Conservation (phyloP, 768 basidiomycete genomes). For the Trichaptum fuscoviolaceum region DNA sequence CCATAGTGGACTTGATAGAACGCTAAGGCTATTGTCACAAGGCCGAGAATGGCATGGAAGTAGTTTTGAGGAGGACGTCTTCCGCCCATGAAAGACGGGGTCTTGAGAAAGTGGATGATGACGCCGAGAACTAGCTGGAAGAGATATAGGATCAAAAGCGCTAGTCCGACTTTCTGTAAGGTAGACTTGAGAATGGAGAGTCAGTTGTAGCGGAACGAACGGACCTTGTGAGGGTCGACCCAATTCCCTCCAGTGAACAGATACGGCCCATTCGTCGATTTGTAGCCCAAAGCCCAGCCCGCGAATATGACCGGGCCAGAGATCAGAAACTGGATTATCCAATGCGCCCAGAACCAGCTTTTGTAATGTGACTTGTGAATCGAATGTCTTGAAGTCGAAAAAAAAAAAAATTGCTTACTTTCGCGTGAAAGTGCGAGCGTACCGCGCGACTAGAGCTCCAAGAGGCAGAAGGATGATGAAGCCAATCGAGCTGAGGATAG, state of each 20-base stretch:
- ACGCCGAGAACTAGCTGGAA: constrained; percentile 43
- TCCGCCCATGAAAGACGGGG: constrained; percentile 29
- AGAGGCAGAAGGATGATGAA: constrained; percentile 55
- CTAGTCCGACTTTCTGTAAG: constrained; percentile 45
- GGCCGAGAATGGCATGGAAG: constrained; percentile 41
- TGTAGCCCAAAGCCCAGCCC: constrained; percentile 43
- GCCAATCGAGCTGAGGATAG: constrained; percentile 43
- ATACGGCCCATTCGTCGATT: constrained; percentile 16
- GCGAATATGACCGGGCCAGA: constrained; percentile 49
- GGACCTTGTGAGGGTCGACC: constrained; percentile 36
- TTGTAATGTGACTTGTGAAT: not conserved
- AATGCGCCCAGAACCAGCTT: constrained; percentile 50
- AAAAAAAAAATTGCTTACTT: constrained; percentile 26
- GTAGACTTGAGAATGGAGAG: not conserved
- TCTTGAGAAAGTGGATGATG: constrained; percentile 50
- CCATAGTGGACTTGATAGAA: constrained; percentile 27
- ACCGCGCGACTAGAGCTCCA: constrained; percentile 53
- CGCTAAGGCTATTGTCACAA: constrained; percentile 48
- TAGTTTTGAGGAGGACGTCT: constrained; percentile 42
- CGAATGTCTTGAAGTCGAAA: not conserved
- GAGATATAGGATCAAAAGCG: constrained; percentile 49
- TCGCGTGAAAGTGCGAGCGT: constrained; percentile 43
- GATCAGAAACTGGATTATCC: constrained; percentile 43
- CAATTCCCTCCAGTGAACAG: constrained; percentile 11
- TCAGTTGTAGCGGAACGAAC: not conserved